Base-by-base conservation (phyloP, 2,329 filamentous ascomycete genomes). In the Alternaria gansuensis region DNA sequence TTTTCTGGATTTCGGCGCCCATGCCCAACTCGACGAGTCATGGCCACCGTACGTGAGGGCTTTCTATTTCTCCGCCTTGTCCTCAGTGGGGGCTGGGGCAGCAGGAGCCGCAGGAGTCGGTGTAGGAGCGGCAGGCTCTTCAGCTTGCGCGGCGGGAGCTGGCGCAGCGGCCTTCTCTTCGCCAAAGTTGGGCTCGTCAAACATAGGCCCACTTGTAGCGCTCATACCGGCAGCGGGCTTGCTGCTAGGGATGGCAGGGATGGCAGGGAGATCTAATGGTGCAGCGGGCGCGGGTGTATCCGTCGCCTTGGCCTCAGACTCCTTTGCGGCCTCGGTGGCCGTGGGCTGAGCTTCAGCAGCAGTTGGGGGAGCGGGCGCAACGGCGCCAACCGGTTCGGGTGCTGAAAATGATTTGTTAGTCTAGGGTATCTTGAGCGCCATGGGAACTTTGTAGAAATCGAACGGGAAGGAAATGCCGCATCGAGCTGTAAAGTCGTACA, bases 151-250 rank as follows among this genome's bases (percentile, higher is more conserved):
- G 52, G 50, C 55, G 17, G 64, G 54, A 9, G 59, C 59, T 7
- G 59, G 54, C 37, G 65, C 43, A 7, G 57, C 49, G 8, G 54
- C 53, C 48, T 63, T 62, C 10, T 70, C 68, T 17, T 64, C 61
- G 26, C 58, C 59, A 37, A 77, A 74, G 53, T 71, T 66, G 26
- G 69, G 70, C 50, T 75, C 67, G 24, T 76, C 75, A 37, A 65
- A 68, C 67, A 78, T 57, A 9, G 76, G 76, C 14, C 76, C 76
- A 33, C 74, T 77, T 9, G 76, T 78, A 11, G 76, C 76, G 34
- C 74, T 77, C 76, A 78, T 78, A 33, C 75, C 75, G 17, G 72
- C 72, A 23, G 74, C 74, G 24, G 70, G 68, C 60, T 72, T 67
- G 11, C 62, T 63, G 7, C 66, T 54, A 4, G 75, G 73, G 39